These are phyloP conservation scores for Hibiscus syriacus DNA, from an alignment of 345 rosid species.

Conservation along the genomic window DNA sequence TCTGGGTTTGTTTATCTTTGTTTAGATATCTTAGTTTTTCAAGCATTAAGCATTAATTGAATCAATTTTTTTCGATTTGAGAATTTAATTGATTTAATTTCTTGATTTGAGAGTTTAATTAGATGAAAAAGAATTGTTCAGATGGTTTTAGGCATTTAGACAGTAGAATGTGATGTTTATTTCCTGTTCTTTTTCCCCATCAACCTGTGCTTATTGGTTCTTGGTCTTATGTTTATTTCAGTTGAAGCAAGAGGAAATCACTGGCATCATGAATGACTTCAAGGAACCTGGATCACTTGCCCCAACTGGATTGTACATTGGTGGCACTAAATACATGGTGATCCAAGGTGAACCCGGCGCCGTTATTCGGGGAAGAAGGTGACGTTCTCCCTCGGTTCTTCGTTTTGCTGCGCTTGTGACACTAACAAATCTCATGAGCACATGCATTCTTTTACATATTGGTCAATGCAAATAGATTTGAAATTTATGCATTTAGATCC, in stretches of 20 bases:
- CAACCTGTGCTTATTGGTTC: not conserved
- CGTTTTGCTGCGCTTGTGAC: not conserved
- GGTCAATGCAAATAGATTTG: not conserved
- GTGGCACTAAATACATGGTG: not conserved
- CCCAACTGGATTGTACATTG: not conserved
- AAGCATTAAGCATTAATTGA: not conserved
- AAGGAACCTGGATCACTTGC: not conserved
- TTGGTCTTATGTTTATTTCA: not conserved
- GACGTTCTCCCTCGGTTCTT: not conserved
- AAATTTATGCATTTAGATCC: not conserved
- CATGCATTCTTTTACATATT: not conserved
- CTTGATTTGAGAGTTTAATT: no score
- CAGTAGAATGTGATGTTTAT: not conserved
- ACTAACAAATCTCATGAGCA: not conserved
- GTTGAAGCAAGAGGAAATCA: not conserved
- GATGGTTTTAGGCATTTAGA: not conserved
- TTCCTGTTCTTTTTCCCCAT: no score
- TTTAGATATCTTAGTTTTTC: no score
- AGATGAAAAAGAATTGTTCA: no score
- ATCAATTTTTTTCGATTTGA: no score
- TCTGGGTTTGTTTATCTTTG: not conserved
- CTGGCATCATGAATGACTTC: not conserved
- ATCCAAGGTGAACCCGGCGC: not conserved
- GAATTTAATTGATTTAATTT: no score
- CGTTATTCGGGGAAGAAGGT: not conserved